Percentiles rank a stretch among this genome's conserved stretches.
Conservation (phyloP, 371 early-diverging fungal species). For the Mortierella sp. region DNA sequence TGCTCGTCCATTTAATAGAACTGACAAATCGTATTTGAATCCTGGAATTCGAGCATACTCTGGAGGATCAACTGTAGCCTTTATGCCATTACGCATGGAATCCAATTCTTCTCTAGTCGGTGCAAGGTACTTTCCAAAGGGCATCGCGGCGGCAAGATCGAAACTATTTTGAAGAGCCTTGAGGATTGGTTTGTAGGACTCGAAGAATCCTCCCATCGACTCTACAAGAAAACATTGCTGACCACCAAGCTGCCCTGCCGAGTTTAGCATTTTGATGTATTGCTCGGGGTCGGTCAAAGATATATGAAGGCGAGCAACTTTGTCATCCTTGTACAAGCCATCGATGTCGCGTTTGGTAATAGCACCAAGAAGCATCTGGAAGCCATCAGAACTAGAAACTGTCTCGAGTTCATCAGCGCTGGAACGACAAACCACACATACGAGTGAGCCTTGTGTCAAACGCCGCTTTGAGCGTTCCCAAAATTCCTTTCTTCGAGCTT, state of each 20-base stretch:
- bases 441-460: constrained; percentile 58
- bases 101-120: constrained; percentile 33
- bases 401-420: neutral
- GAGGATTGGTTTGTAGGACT: constrained; percentile 62
- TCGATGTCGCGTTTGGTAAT: constrained; percentile 48
- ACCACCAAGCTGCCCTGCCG: neutral
- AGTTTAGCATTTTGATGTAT: constrained; percentile 33
- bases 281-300: constrained; percentile 37
- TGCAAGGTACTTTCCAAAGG: constrained; percentile 58
- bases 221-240: constrained; percentile 59
- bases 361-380: constrained; percentile 56
- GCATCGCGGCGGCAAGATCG: constrained; percentile 40
- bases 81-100: neutral
- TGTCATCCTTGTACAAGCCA: constrained; percentile 26
- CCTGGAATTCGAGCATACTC: constrained; percentile 53
- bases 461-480: constrained; percentile 54
- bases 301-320: constrained; percentile 34
- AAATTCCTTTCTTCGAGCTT: constrained; percentile 32
- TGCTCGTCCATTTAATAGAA: constrained; percentile 9
- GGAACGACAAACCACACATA: constrained; percentile 54
- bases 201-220: constrained; percentile 59
- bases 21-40: constrained; percentile 53
- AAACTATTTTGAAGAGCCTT: constrained; percentile 53
- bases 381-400: neutral
- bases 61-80: constrained; percentile 37